These are phyloP conservation scores for Mortierella sp. DNA, from an alignment of 371 early-diverging fungal species.

Conservation along the genomic window DNA sequence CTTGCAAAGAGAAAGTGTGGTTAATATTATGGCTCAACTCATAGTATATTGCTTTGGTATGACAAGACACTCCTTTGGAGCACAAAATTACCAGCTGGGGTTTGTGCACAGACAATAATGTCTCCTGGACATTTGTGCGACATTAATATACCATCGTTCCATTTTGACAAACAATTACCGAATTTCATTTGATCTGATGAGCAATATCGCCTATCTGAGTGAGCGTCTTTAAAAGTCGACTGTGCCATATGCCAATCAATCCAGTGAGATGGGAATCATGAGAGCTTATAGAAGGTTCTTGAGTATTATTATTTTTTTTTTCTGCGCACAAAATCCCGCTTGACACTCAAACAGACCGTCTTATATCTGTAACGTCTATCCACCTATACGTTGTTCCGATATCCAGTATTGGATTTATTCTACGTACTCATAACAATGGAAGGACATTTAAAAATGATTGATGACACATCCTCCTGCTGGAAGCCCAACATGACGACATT, in stretches of 20 bases:
- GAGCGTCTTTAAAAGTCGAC: neutral
- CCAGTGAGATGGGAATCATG: neutral
- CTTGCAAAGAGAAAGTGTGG: neutral
- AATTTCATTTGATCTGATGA: neutral
- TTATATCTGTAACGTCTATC: neutral
- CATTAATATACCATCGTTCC: too few relatives aligned
- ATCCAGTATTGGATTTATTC: too few relatives aligned
- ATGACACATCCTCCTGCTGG: too few relatives aligned
- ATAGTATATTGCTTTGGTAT: neutral
- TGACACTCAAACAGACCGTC: neutral
- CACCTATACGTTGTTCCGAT: too few relatives aligned
- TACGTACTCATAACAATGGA: too few relatives aligned
- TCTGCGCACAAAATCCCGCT: neutral
- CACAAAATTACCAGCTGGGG: neutral
- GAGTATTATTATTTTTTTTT: neutral
- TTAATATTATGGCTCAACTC: neutral
- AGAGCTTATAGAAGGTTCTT: neutral
- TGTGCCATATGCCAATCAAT: neutral
- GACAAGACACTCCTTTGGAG: too few relatives aligned
- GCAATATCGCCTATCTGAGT: neutral
- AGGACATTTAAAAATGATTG: too few relatives aligned
- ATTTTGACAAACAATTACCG: too few relatives aligned
- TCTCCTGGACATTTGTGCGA: neutral
- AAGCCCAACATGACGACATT: neutral
- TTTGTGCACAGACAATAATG: constrained; percentile 5